Base-by-base conservation (phyloP, 2,329 filamentous ascomycete species). In the Niveomyces coronatus region DNA sequence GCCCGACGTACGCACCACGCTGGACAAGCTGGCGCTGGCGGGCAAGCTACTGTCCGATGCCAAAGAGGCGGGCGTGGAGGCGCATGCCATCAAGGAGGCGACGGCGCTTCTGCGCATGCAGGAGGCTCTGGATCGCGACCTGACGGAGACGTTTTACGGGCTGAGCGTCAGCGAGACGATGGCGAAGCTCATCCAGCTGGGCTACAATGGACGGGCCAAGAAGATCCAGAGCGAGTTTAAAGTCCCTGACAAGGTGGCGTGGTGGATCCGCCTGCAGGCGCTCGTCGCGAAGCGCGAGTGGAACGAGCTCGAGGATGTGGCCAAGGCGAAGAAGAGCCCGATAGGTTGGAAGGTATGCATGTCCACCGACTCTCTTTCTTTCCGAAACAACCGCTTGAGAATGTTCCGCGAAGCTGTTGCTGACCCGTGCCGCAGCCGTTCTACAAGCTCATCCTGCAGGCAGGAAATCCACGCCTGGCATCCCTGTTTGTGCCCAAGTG, bases 291-390 rank as follows among this genome's bases (percentile, higher is more conserved):
- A 87, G 56, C 74, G 91, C 39, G 85, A 94, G 54, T 98, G 88
- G 87, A 79, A 76, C 36, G 89, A 95, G 56, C 73, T 98, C 41
- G 88, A 96, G 57, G 88, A 95, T 49, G 74, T 86, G 49, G 74
- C 76, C 24, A 83, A 80, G 54, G 73, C 70, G 53, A 76, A 84
- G 53, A 94, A 88, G 60, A 91, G 83, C 42, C 85, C 89, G 1
- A 96, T 98, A 55, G 89, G 89, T 9, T 98, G 91, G 91, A 86
- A 94, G 74, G 83, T 86, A 61, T 68, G 77, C 64, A n/a, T n/a
- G 38, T 44, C 19, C 15, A 15, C 9, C 20, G 7, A 11, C 7
- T 28, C 7, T 5, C 26, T n/a, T 6, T 28, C 16, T 3, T 35
- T n/a, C 15, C 11, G 10, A 18, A 13, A 2, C 8, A 14, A 14